Conservation (phyloP, 345 rosid species). For the Linum lewisii region DNA sequence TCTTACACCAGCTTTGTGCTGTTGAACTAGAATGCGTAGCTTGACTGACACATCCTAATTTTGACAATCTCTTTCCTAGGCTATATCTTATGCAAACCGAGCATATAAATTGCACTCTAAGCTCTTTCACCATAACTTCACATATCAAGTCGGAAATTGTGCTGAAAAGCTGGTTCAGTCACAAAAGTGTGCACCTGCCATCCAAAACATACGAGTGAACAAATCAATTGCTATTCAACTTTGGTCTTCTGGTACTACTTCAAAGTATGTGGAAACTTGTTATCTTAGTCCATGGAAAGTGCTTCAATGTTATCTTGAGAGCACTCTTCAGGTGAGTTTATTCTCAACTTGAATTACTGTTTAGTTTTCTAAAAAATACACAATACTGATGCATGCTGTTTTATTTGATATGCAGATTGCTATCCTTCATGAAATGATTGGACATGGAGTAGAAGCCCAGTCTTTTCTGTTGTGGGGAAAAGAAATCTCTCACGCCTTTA, state of each 20-base stretch:
- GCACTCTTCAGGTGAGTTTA: constrained; percentile 72
- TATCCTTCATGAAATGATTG: constrained; percentile 53
- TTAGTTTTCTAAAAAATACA: background rate
- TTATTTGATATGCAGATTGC: constrained; percentile 48
- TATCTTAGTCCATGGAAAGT: constrained; percentile 88
- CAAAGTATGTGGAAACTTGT: constrained; percentile 34
- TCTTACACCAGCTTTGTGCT: background rate
- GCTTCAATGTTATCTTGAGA: constrained; percentile 81
- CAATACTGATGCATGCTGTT: background rate
- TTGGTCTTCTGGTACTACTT: constrained; percentile 39
- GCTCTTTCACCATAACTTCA: constrained; percentile 63
- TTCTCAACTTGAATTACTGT: background rate
- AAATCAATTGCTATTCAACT: constrained; percentile 41
- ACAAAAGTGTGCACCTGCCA: constrained; percentile 30
- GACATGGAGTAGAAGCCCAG: constrained; percentile 81
- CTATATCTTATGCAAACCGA: constrained; percentile 72
- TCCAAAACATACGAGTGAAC: constrained; percentile 34
- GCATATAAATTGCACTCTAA: constrained; percentile 60
- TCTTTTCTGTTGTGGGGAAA: constrained; percentile 68
- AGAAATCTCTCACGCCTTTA: constrained; percentile 47
- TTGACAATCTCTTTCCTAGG: constrained; percentile 31
- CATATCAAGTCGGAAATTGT: constrained; percentile 34
- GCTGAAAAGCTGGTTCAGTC: constrained; percentile 30
- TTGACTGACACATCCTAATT: no score
- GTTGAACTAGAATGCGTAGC: no score